Percentiles rank a stretch among this genome's conserved stretches.
Conservation (phyloP, 805 yeast genomes). For the Cyberlindnera mrakii region DNA sequence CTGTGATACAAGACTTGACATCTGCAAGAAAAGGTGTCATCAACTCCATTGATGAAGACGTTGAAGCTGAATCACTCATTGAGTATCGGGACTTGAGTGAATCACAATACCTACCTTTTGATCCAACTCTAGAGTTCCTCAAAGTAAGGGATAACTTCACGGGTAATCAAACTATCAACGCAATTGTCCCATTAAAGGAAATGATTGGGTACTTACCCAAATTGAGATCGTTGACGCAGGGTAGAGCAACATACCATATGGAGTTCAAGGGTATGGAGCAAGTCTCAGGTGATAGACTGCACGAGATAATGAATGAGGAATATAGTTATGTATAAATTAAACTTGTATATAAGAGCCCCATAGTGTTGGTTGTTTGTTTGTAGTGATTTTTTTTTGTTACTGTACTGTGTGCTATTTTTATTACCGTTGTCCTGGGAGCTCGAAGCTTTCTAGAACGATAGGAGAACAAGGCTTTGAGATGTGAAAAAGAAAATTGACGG, state of each 20-base stretch:
- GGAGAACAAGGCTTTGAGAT: no score
- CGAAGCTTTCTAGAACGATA: no score
- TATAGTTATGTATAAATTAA: neutral
- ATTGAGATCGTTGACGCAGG: constrained; percentile 80
- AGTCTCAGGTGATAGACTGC: constrained; percentile 47
- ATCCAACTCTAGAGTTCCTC: constrained; percentile 44
- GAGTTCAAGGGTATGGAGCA: constrained; percentile 66
- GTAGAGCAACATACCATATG: constrained; percentile 83
- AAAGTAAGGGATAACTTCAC: constrained; percentile 18
- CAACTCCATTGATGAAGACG: constrained; percentile 62
- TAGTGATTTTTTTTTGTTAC: no score
- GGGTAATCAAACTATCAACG: constrained; percentile 49
- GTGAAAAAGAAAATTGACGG: no score
- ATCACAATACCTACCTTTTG: constrained; percentile 67
- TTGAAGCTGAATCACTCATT: constrained; percentile 28
- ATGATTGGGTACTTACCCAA: constrained; percentile 85
- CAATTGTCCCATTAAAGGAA: constrained; percentile 78
- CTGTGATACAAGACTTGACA: constrained; percentile 78
- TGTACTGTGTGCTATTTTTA: no score
- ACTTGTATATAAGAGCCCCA: no score
- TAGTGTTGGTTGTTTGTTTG: no score
- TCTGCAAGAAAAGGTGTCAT: constrained; percentile 74
- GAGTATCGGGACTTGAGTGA: constrained; percentile 56
- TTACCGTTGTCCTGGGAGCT: no score
- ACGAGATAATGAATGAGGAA: constrained; percentile 26